Evolutionary conservation across 1,284 basidiomycete species (phyloP).

Genomic region (Puccinia coronata): DNA sequence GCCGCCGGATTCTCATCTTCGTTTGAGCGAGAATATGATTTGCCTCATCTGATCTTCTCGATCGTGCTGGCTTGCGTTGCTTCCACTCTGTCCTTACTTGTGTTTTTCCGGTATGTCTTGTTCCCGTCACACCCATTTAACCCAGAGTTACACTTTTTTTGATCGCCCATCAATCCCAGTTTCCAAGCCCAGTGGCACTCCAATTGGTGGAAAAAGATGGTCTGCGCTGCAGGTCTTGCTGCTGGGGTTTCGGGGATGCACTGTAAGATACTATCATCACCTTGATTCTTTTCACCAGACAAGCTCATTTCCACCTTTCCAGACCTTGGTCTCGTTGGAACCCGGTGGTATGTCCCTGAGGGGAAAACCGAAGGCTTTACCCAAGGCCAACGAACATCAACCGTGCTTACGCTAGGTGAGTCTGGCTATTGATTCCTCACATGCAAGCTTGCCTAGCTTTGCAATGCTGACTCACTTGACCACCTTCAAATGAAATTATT

Average conservation of each 20-base stretch:
- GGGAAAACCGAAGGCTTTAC: constrained; percentile 16
- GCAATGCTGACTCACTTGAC: not conserved
- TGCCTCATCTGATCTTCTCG: constrained; percentile 61
- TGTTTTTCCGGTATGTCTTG: constrained; percentile 60
- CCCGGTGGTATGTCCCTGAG: constrained; percentile 25
- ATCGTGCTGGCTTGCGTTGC: constrained; percentile 62
- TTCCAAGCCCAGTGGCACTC: constrained; percentile 61
- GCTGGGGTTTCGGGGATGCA: constrained; percentile 63
- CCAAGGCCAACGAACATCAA: constrained; percentile 17
- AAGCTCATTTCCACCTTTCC: not conserved
- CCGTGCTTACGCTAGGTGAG: constrained; percentile 32
- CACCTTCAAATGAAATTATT: not conserved
- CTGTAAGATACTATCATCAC: constrained; percentile 58
- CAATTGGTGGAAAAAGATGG: constrained; percentile 62
- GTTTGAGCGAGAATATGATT: constrained; percentile 57
- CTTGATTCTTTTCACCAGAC: not conserved
- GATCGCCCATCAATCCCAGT: not conserved
- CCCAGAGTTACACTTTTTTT: not conserved
- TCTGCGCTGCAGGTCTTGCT: constrained; percentile 61
- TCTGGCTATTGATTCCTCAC: too few species aligned
- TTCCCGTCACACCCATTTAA: not conserved
- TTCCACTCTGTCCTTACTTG: constrained; percentile 61
- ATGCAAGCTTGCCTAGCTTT: too few species aligned
- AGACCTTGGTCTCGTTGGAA: constrained; percentile 40
- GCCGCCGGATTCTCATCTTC: constrained; percentile 57